Evolutionary conservation across 1,139 yeast genomes (phyloP).

Genomic region (Neolecta irregularis): DNA sequence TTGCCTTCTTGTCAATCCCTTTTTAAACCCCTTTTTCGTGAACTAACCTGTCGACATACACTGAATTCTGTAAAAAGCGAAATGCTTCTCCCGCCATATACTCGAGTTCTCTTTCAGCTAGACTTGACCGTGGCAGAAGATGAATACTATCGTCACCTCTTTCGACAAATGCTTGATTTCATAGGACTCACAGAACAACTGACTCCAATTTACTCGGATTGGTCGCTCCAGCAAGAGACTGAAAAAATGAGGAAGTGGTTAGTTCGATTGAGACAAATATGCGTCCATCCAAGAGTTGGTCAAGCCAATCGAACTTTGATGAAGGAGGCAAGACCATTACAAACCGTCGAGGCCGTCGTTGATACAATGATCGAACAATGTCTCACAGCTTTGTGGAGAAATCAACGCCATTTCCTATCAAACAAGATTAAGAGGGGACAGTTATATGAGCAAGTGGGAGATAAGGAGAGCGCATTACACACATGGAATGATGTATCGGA

Average conservation of each 20-base stretch:
- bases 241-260: slow-evolving; percentile 37
- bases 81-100: slow-evolving; percentile 62
- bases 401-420: slow-evolving; percentile 36
- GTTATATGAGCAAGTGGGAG: slow-evolving; percentile 38
- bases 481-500: slow-evolving; percentile 31
- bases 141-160: slow-evolving; percentile 56
- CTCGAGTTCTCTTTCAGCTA: slow-evolving; percentile 47
- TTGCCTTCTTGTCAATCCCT: slow-evolving; percentile 16
- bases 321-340: slow-evolving; percentile 20
- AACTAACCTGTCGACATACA: slow-evolving; percentile 59
- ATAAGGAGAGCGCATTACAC: slow-evolving; percentile 36
- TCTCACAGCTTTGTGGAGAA: slow-evolving; percentile 36
- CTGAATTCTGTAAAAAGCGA: slow-evolving; percentile 69
- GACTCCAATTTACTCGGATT: slow-evolving; percentile 26
- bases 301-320: slow-evolving; percentile 24
- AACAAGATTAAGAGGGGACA: slow-evolving; percentile 43
- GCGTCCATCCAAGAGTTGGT: slow-evolving; percentile 71
- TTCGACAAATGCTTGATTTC: slow-evolving; percentile 44
- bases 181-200: slow-evolving; percentile 49
- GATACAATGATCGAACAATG: slow-evolving; percentile 42
- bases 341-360: slow-evolving; percentile 52
- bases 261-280: slow-evolving; percentile 51
- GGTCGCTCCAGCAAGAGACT: slow-evolving; percentile 15
- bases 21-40: slow-evolving; percentile 28
- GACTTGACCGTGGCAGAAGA: slow-evolving; percentile 73